Conservation (phyloP, 257 asterid genomes). For the Fraxinus americana region DNA sequence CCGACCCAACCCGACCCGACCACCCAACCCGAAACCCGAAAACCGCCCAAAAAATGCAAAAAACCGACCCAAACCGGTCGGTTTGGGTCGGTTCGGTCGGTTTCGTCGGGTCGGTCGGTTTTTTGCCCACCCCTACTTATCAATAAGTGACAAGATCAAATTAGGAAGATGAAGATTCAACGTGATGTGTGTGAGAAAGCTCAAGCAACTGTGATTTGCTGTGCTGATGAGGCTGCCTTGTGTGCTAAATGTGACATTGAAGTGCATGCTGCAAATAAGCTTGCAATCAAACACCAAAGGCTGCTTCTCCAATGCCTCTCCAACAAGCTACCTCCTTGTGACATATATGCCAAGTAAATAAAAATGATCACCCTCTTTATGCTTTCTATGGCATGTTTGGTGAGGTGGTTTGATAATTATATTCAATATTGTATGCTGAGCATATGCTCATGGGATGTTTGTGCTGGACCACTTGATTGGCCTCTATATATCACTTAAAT, state of each 20-base stretch:
- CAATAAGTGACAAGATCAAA: too few species aligned
- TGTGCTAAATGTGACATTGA: conserved; percentile 36
- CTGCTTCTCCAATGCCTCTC: conserved; percentile 59
- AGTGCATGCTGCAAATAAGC: conserved; percentile 37
- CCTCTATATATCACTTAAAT: too few species aligned
- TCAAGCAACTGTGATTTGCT: conserved; percentile 37
- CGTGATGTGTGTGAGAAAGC: conserved; percentile 36
- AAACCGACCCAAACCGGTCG: too few species aligned
- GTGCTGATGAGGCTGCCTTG: conserved; percentile 43
- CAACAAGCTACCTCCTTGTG: conserved; percentile 89
- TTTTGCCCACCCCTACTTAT: too few species aligned
- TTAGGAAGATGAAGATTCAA: conserved; percentile 42
- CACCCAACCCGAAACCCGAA: too few species aligned
- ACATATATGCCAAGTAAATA: conserved; percentile 86
- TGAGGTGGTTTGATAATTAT: not conserved
- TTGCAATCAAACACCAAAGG: conserved; percentile 35
- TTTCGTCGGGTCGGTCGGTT: too few species aligned
- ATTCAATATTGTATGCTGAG: too few species aligned
- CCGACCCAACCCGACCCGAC: too few species aligned
- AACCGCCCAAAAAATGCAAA: too few species aligned
- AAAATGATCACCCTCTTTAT: not conserved
- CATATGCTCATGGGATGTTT: not conserved
- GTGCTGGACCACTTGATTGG: too few species aligned
- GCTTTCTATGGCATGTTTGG: not conserved
- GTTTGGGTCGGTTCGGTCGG: too few species aligned